phyloP scores from a whole-genome alignment of 2,329 filamentous ascomycete species.

The Dactylellina haptotyla region DNA sequence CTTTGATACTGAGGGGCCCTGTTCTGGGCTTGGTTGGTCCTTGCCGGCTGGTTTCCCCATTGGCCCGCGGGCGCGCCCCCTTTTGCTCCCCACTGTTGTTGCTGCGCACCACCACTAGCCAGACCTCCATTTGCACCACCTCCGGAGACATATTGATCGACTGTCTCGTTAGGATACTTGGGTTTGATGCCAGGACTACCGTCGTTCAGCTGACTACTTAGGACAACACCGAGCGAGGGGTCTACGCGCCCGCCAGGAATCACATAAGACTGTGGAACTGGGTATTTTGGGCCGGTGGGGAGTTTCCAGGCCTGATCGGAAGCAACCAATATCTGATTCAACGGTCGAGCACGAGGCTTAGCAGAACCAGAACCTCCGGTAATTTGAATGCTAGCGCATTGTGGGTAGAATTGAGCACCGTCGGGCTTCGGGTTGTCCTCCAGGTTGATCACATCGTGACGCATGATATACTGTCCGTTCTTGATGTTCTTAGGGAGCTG shows the following conservation, averaged over 20 bases:
- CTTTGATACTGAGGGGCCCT: too few species aligned
- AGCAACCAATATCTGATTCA: not conserved
- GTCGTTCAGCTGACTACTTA: not conserved
- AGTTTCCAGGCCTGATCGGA: not conserved
- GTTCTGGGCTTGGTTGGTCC: too few species aligned
- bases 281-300: conserved; percentile 41
- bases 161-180: not conserved
- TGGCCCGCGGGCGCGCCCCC: too few species aligned
- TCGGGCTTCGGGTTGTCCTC: conserved; percentile 58
- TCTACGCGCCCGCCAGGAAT: conserved; percentile 47
- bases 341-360: not conserved
- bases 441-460: conserved; percentile 65
- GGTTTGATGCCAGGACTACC: not conserved
- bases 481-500: conserved; percentile 60
- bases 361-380: conserved; percentile 58
- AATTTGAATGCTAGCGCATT: conserved; percentile 66
- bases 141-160: not conserved
- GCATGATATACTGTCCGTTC: conserved; percentile 65
- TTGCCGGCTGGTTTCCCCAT: too few species aligned
- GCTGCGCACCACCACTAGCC: too few species aligned
- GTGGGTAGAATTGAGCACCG: conserved; percentile 66
- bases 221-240: not conserved
- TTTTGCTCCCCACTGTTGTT: too few species aligned
- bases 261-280: conserved; percentile 37
- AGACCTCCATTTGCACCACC: too few species aligned